These are phyloP conservation scores for Blastobotrys serpentis DNA, from an alignment of 1,139 yeast genomes.

Conservation along the genomic window DNA sequence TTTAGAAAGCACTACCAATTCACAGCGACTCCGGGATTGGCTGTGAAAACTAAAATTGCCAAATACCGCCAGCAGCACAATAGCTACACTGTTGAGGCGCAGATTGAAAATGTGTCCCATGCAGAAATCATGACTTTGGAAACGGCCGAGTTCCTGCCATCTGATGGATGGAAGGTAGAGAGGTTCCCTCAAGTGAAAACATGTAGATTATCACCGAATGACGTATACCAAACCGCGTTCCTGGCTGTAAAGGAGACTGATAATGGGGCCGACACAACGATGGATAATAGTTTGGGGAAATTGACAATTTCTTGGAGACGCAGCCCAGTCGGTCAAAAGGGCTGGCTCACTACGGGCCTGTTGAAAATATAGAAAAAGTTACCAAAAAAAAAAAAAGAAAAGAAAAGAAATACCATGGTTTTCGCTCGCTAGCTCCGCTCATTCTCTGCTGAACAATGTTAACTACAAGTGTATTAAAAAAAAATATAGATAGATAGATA, in stretches of 20 bases:
- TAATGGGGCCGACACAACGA: constrained; percentile 20
- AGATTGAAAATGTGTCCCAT: constrained; percentile 38
- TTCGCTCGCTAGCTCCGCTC: no score
- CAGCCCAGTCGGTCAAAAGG: constrained; percentile 40
- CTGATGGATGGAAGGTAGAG: constrained; percentile 32
- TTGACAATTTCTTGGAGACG: constrained; percentile 39
- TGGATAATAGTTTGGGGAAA: constrained; percentile 18
- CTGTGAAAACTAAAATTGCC: constrained; percentile 36
- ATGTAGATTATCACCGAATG: constrained; percentile 21
- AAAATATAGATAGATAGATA: not conserved
- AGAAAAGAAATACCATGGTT: no score
- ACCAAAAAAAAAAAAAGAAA: no score
- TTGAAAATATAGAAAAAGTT: constrained; percentile 15
- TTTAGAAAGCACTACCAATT: constrained; percentile 34
- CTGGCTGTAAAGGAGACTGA: constrained; percentile 19
- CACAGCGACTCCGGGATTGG: constrained; percentile 35
- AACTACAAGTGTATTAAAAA: not conserved
- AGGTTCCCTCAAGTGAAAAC: constrained; percentile 18
- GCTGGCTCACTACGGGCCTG: constrained; percentile 37
- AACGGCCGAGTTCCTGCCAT: constrained; percentile 33
- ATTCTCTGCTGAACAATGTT: no score
- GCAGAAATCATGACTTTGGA: constrained; percentile 33
- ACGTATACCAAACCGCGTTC: constrained; percentile 25
- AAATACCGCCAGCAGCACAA: constrained; percentile 16
- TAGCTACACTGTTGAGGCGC: constrained; percentile 36